Evolutionary conservation across 352 stramenopile genomes (phyloP).

Genomic region (Phytophthora cajani): DNA sequence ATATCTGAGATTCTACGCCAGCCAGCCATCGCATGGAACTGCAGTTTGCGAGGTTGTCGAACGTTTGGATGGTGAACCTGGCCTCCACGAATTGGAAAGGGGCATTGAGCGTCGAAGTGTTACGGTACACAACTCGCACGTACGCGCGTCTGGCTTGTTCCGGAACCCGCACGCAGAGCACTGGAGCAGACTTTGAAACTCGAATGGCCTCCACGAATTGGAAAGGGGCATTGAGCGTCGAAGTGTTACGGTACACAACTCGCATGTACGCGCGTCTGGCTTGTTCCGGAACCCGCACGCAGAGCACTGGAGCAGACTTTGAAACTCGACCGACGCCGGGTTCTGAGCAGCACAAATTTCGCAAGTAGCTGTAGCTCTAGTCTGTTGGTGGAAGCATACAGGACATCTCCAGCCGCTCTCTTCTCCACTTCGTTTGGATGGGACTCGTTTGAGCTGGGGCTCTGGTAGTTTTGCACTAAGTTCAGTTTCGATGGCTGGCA

Average conservation of each 20-base stretch:
- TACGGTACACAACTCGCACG: slow-evolving; percentile 70
- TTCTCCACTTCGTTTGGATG: slow-evolving; percentile 16
- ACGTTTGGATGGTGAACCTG: slow-evolving; percentile 28
- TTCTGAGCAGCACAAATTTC: slow-evolving; percentile 84
- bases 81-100: not conserved
- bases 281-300: slow-evolving; percentile 76
- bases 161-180: slow-evolving; percentile 72
- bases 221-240: slow-evolving; percentile 2
- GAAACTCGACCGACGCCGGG: slow-evolving; percentile 55
- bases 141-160: slow-evolving; percentile 51
- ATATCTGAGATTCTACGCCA: slow-evolving; percentile 12
- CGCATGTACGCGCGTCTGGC: slow-evolving; percentile 44
- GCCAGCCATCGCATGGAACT: slow-evolving; percentile 26
- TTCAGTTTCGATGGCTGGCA: slow-evolving; percentile 37
- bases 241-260: slow-evolving; percentile 65
- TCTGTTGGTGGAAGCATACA: slow-evolving; percentile 80
- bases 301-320: slow-evolving; percentile 64
- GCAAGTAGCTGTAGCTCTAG: slow-evolving; percentile 46
- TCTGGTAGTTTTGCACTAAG: slow-evolving; percentile 19
- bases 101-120: slow-evolving; percentile 26
- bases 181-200: slow-evolving; percentile 59
- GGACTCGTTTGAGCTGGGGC: slow-evolving; percentile 11
- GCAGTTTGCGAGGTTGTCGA: slow-evolving; percentile 3
- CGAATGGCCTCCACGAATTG: slow-evolving; percentile 16
- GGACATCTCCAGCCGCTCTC: slow-evolving; percentile 57